Base-by-base conservation (phyloP, 1,284 basidiomycete species). In the Earliella scabrosa region DNA sequence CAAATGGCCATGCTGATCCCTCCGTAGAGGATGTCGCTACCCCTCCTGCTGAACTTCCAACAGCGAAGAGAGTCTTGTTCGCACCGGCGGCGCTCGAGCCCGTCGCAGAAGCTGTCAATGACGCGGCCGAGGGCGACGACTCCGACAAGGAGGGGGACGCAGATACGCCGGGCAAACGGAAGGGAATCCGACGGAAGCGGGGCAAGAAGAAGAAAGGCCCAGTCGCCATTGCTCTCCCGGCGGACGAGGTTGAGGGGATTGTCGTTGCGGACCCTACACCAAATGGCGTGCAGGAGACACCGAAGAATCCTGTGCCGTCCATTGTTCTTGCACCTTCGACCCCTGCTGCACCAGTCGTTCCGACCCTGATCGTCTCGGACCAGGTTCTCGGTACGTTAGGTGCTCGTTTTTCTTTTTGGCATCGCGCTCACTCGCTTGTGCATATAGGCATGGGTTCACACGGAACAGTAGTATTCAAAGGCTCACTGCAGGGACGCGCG, bases 381-480 rank as follows among this genome's bases (percentile, higher is more conserved):
- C 82, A 80, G 1, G 77, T 95, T 45, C 82, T 95, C 43, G 93
- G 93, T 92, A 67, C 38, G 20, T 36, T 14, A 53, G 6, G 2
- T 13, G 5, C 18, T 21, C 24, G 23, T n/a, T 20, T 10, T 46
- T 21, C 38, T n/a, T n/a, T n/a, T n/a, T n/a, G n/a, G n/a, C n/a
- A n/a, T n/a, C n/a, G n/a, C n/a, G n/a, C n/a, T n/a, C n/a, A n/a
- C n/a, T n/a, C n/a, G n/a, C n/a, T n/a, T 11, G 10, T 16, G 47
- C 40, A 35, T 26, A 2, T 63, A 95, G 95, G 97, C 3, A 96
- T 93, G 67, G 97, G 97, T 4, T 98, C 96, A 0, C 95, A 97
- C 64, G 97, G 97, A 4, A 98, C 97, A 0, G 92, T 98, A 27
- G 96, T 98, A 0, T 94, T 89, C 73, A 87, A 91, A 68, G 97